These are phyloP conservation scores for Aspergillus ruber DNA, from an alignment of 2,329 filamentous ascomycete species.

Conservation along the genomic window DNA sequence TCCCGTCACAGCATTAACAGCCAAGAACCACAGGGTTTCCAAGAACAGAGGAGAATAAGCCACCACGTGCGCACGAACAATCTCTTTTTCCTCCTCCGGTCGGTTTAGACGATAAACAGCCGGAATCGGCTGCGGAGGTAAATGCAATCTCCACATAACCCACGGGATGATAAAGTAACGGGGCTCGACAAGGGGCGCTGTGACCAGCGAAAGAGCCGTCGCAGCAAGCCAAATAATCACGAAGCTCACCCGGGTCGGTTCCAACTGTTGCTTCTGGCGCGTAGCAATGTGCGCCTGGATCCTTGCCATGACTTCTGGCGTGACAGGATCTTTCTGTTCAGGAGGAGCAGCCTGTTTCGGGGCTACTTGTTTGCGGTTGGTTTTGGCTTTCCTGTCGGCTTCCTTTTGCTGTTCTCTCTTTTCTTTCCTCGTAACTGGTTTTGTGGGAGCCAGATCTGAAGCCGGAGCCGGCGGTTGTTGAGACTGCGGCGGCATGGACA, in stretches of 20 bases:
- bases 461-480: background rate
- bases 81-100: slow-evolving; percentile 14
- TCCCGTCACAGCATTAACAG: slow-evolving; percentile 34
- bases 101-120: slow-evolving; percentile 22
- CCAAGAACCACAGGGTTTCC: slow-evolving; percentile 53
- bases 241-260: slow-evolving; percentile 43
- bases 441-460: slow-evolving; percentile 7
- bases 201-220: slow-evolving; percentile 71
- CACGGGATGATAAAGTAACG: slow-evolving; percentile 94
- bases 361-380: slow-evolving; percentile 15
- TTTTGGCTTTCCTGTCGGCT: slow-evolving; percentile 16
- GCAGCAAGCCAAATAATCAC: slow-evolving; percentile 60
- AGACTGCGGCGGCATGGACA: slow-evolving; percentile 10
- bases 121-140: slow-evolving; percentile 48
- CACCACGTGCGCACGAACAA: slow-evolving; percentile 19
- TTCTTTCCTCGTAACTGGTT: background rate
- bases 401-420: slow-evolving; percentile 15
- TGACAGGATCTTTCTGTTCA: slow-evolving; percentile 13
- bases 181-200: slow-evolving; percentile 87
- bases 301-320: slow-evolving; percentile 22
- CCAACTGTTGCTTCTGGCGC: slow-evolving; percentile 23
- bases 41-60: slow-evolving; percentile 31
- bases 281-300: slow-evolving; percentile 23
- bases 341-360: slow-evolving; percentile 12
- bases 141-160: slow-evolving; percentile 81